Percentiles rank a stretch among this genome's conserved stretches.
phyloP scores from a whole-genome alignment of 2,329 filamentous ascomycete genomes.

The Exophiala viscosa region DNA sequence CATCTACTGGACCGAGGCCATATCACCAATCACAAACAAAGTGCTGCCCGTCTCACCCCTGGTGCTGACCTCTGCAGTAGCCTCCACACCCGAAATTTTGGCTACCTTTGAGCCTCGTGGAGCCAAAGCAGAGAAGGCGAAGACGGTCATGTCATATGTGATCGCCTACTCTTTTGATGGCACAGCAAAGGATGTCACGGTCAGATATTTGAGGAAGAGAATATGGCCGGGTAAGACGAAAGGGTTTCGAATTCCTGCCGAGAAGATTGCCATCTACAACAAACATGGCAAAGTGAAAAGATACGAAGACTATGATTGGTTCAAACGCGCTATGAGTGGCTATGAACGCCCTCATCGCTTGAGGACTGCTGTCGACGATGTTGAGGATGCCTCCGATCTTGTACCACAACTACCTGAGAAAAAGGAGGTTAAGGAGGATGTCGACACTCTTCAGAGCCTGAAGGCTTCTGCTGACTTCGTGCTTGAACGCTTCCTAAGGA shows the following conservation, averaged over 20 bases:
- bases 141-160: conserved; percentile 86
- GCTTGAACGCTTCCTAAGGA: conserved; percentile 77
- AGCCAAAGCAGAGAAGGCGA: conserved; percentile 74
- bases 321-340: conserved; percentile 70
- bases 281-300: conserved; percentile 71
- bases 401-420: conserved; percentile 68
- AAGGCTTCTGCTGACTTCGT: conserved; percentile 82
- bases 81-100: conserved; percentile 67
- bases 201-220: conserved; percentile 79
- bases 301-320: conserved; percentile 83
- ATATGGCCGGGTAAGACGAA: conserved; percentile 87
- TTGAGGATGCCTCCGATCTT: conserved; percentile 75
- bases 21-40: conserved; percentile 75
- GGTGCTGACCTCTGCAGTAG: conserved; percentile 62
- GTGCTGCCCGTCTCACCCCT: conserved; percentile 76
- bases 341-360: conserved; percentile 57
- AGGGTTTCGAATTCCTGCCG: conserved; percentile 69
- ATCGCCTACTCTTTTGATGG: conserved; percentile 78
- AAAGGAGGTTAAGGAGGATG: conserved; percentile 68
- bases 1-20: conserved; percentile 87
- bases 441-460: conserved; percentile 82
- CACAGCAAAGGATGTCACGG: conserved; percentile 90
- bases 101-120: conserved; percentile 79
- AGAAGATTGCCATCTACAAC: conserved; percentile 78
- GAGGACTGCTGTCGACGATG: conserved; percentile 68